Evolutionary conservation across 345 rosid genomes (phyloP), one percentile per base, ranked within the genome.

Genomic region (Chamaenerion angustifolium): DNA sequence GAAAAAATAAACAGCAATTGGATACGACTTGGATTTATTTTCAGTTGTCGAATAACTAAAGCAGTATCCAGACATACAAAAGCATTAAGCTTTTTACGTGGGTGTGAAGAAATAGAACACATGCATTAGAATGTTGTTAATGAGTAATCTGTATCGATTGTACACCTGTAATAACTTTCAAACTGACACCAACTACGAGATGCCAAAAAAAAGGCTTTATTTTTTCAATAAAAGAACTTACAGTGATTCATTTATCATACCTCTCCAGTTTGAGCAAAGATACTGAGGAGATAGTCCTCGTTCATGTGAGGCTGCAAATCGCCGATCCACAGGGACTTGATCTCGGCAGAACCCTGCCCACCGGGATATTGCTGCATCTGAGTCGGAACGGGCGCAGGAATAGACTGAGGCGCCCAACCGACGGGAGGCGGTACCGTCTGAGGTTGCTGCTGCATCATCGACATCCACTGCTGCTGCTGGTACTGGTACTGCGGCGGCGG

Each of bases 281-380:
- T 56, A 64, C 25, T 64, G 55, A 63, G 47, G 56, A 92, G 79
- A 58, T 87, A 92, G 71, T 18, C 73, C 68, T 92, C 96, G 25
- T 92, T 96, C 98, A 92, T 92, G 85, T 89, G 80, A 4, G 68
- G 83, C 75, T 78, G 93, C 65, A 86, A 55, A 68, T 87, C 96
- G 11, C 96, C 96, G 64, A 92, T 84, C 98, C 96, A 92, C 50
- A 92, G 62, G 11, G 95, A 81, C 62, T 57, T 56, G 51, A 56
- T 53, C 54, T 56, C 62, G 40, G 18, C 12, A 46, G 56, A 42
- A 15, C 49, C 52, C 16, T 43, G n/a, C 43, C 10, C 52, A 3
- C n/a, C 52, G 12, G 25, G 60, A 59, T 12, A 55, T 66, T 16
- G 55, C 71, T 65, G 69, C 59, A 73, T 27, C 8, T 85, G 81